A percentile compares a stretch with the other conserved stretches of the same genome.
phyloP scores from a whole-genome alignment of 257 asterid species.

The Leptodermis oblonga region DNA sequence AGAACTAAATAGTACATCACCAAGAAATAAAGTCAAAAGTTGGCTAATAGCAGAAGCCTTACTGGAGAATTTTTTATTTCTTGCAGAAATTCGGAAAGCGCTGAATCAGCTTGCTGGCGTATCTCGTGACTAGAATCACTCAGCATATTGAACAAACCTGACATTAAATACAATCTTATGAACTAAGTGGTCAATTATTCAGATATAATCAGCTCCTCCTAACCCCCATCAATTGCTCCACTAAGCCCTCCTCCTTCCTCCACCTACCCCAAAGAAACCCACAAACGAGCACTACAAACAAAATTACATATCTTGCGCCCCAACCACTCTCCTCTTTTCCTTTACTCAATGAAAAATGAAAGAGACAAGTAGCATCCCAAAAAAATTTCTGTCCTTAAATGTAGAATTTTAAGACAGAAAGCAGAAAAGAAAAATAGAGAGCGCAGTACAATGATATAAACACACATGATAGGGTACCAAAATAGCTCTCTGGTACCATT shows the following conservation, averaged over 20 bases:
- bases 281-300: background rate
- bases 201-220: background rate
- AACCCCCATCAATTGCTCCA: background rate
- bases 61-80: constrained; percentile 99
- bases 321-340: background rate
- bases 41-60: constrained; percentile 35
- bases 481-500: background rate
- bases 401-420: background rate
- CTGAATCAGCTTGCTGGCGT: constrained; percentile 99
- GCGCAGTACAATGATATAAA: background rate
- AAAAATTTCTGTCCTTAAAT: background rate
- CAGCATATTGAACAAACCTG: constrained; percentile 97
- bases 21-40: constrained; percentile 6
- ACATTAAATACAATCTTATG: constrained; percentile 22
- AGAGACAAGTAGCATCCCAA: background rate
- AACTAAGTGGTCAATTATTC: background rate
- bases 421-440: background rate
- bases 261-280: background rate
- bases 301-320: background rate
- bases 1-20: background rate
- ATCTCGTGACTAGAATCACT: constrained; percentile 97
- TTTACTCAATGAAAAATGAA: background rate
- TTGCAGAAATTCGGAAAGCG: constrained; percentile 97
- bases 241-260: background rate
- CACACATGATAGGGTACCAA: background rate